Evolutionary conservation across 176 grass and related monocot species (phyloP), one percentile per base, ranked within the genome.

Genomic region (Oryza coarctata): DNA sequence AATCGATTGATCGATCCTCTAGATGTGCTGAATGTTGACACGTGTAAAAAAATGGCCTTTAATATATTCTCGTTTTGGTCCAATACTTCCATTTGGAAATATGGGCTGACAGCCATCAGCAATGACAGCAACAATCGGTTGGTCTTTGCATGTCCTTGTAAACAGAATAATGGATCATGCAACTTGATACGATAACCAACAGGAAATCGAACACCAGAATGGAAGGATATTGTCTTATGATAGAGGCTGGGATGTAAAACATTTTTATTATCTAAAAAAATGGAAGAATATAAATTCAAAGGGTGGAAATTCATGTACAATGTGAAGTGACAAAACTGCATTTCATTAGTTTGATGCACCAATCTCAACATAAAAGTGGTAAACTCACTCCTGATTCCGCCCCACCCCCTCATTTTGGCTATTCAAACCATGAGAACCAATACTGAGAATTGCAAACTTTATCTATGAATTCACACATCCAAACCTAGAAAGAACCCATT

Each of bases 361-460:
- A 75, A 49, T 74, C 18, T 34, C 39, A 36, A 2, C 25, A 65
- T 65, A 50, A 25, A 61, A 63, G 25, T 6, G n/a, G 29, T 23
- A 63, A 22, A 28, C 22, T 17, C 28, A 41, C n/a, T 49, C 70
- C 65, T 68, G 17, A 43, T 22, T 1, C 28, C 5, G 36, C 63
- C 33, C 3, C 20, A 33, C 28, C 5, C 47, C 63, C 33, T 10
- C 20, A 33, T 36, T 71, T 71, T 62, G 30, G 23, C 31, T 80
- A 64, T 77, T 36, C 70, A 68, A 23, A 71, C 18, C 29, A 65
- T 43, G 30, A 71, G 65, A 76, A 20, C 39, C 40, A 34, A n/a
- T 39, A 12, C 35, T 55, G 6, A 55, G 50, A 55, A 76, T 15
- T 23, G 43, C 12, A 76, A 22, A 58, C 65, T 64, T 73, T 49